Evolutionary conservation across 768 basidiomycete species (phyloP).

Genomic region (Boletellus emodensis): DNA sequence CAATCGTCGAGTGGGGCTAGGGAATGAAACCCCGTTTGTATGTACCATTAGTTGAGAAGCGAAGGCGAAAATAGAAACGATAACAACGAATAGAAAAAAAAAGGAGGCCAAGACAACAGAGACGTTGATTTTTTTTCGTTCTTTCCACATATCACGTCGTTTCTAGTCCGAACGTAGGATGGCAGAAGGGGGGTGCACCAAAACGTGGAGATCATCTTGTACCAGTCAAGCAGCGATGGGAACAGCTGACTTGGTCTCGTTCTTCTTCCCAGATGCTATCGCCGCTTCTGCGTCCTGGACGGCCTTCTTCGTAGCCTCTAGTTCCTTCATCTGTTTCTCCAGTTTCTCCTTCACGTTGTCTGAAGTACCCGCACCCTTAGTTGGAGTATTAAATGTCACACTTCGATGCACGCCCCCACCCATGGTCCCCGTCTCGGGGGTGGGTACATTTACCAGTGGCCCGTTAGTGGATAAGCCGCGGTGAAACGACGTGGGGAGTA

Average conservation of each 20-base stretch:
- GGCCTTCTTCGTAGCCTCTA: conserved; percentile 67
- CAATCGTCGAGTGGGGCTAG: conserved; percentile 7
- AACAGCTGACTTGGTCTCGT: conserved; percentile 46
- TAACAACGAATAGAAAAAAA: conserved; percentile 16
- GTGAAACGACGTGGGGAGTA: conserved; percentile 76
- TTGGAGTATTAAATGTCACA: conserved; percentile 58
- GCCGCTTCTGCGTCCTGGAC: conserved; percentile 62
- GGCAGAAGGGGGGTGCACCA: not conserved
- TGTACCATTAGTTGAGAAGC: conserved; percentile 8
- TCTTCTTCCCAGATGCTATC: conserved; percentile 57
- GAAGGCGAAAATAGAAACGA: conserved; percentile 7
- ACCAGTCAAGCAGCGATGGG: conserved; percentile 33
- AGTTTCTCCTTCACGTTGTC: conserved; percentile 46
- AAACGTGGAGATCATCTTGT: not conserved
- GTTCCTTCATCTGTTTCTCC: conserved; percentile 54
- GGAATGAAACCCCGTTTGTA: conserved; percentile 8
- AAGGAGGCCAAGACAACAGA: conserved; percentile 11
- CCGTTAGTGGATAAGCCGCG: conserved; percentile 62
- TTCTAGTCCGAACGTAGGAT: conserved; percentile 9
- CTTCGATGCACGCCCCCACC: conserved; percentile 66
- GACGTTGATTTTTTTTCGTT: conserved; percentile 18
- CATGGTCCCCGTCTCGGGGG: conserved; percentile 66
- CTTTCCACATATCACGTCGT: conserved; percentile 2
- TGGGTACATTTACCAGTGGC: conserved; percentile 57
- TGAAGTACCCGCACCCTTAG: conserved; percentile 16